Evolutionary conservation across 2,329 filamentous ascomycete species (phyloP).

Genomic region (Penicillium sp.): DNA sequence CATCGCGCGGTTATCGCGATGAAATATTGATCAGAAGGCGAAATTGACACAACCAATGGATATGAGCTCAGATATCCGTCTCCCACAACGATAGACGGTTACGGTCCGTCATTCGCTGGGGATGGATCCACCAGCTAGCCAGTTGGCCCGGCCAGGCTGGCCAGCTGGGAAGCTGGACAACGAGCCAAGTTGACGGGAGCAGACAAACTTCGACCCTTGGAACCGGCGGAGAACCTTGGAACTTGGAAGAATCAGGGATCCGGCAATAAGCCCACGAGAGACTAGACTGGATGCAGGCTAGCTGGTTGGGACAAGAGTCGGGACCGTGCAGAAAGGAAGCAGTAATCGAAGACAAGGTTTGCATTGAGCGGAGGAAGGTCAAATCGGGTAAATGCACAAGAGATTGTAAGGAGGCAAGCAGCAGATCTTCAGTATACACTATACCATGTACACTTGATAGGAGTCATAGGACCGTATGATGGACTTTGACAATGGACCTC

Average conservation of each 20-base stretch:
- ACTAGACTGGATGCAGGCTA: no score
- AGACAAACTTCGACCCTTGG: neutral
- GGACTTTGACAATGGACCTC: no score
- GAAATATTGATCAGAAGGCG: neutral
- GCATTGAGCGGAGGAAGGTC: constrained; percentile 5
- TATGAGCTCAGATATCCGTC: neutral
- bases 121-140: neutral
- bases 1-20: neutral
- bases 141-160: neutral
- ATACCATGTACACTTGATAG: no score
- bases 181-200: neutral
- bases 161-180: neutral
- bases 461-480: neutral
- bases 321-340: neutral
- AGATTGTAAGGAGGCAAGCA: constrained; percentile 6
- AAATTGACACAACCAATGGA: neutral
- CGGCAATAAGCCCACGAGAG: neutral
- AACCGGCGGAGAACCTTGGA: neutral
- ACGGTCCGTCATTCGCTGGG: neutral
- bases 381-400: constrained; percentile 29
- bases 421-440: neutral
- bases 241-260: neutral
- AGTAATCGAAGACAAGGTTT: neutral
- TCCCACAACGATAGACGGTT: neutral
- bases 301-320: neutral